Conservation (phyloP, 495 filamentous ascomycete species). For the Podospora comata region DNA sequence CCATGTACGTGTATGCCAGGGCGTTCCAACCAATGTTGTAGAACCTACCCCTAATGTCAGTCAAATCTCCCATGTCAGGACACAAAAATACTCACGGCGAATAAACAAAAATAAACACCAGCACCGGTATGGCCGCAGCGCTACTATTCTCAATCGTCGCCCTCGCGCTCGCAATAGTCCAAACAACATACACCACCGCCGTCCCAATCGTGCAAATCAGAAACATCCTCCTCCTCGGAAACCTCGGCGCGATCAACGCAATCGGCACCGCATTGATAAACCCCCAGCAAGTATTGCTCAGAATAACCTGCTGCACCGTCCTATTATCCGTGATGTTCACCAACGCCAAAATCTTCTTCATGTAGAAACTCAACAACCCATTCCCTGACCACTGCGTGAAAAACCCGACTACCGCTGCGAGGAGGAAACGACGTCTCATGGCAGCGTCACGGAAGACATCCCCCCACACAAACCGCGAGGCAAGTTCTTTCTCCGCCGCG, state of each 20-base stretch:
- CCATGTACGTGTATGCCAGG: constrained; percentile 55
- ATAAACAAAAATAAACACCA: constrained; percentile 61
- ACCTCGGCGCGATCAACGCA: constrained; percentile 48
- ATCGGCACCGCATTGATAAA: constrained; percentile 51
- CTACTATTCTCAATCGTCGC: constrained; percentile 42
- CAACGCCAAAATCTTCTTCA: constrained; percentile 45
- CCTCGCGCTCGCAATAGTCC: constrained; percentile 54
- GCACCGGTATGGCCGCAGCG: constrained; percentile 47
- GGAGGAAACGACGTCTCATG: constrained; percentile 50
- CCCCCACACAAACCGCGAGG: constrained; percentile 43
- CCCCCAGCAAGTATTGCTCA: constrained; percentile 54
- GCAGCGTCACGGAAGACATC: constrained; percentile 51
- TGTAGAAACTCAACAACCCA: constrained; percentile 47
- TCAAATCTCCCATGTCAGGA: background rate
- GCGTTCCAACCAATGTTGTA: constrained; percentile 66
- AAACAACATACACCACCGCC: constrained; percentile 51
- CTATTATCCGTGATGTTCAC: constrained; percentile 43
- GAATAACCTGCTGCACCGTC: constrained; percentile 50
- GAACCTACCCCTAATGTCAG: constrained; percentile 23
- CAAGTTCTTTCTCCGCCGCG: constrained; percentile 46
- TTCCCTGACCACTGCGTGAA: constrained; percentile 61
- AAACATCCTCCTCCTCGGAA: constrained; percentile 52
- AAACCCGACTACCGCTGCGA: constrained; percentile 49
- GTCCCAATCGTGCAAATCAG: constrained; percentile 50
- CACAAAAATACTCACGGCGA: constrained; percentile 36